Conservation (phyloP, 208 protist species). For the Trypanosoma cruzi region DNA sequence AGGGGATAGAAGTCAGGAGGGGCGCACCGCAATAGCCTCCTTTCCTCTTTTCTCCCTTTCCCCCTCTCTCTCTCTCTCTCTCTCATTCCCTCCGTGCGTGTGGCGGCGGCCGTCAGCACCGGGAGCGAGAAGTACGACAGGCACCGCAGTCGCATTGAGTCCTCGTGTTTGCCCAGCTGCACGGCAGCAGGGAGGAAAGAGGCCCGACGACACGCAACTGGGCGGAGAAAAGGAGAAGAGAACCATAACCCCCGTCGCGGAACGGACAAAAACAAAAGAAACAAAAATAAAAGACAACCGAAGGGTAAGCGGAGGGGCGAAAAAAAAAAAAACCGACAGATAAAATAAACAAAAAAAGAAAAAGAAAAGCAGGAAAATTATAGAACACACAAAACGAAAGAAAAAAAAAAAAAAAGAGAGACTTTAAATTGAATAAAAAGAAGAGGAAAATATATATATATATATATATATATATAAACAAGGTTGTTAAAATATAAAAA, state of each 20-base stretch:
- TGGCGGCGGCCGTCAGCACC: too few relatives aligned
- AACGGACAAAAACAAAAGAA: not conserved
- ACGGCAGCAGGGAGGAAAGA: too few relatives aligned
- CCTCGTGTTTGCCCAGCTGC: too few relatives aligned
- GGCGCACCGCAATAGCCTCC: too few relatives aligned
- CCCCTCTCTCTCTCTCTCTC: not conserved
- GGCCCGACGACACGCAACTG: not conserved
- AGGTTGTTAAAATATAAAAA: slow-evolving; percentile 6
- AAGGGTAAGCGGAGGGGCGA: not conserved
- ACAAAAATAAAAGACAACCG: not conserved
- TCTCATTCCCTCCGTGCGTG: too few relatives aligned
- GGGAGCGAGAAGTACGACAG: not conserved
- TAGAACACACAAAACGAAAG: not conserved
- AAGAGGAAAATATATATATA: not conserved
- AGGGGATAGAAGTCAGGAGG: not conserved
- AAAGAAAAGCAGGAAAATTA: not conserved
- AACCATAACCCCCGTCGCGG: too few relatives aligned
- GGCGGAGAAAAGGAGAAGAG: not conserved
- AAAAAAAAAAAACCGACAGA: not conserved
- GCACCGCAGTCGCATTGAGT: too few relatives aligned
- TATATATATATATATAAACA: slow-evolving; percentile 11
- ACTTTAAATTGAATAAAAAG: not conserved
- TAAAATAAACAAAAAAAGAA: not conserved
- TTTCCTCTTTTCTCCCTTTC: too few relatives aligned
- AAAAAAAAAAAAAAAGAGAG: not conserved